phyloP scores from a whole-genome alignment of 768 basidiomycete genomes.

The Collybia sordida region DNA sequence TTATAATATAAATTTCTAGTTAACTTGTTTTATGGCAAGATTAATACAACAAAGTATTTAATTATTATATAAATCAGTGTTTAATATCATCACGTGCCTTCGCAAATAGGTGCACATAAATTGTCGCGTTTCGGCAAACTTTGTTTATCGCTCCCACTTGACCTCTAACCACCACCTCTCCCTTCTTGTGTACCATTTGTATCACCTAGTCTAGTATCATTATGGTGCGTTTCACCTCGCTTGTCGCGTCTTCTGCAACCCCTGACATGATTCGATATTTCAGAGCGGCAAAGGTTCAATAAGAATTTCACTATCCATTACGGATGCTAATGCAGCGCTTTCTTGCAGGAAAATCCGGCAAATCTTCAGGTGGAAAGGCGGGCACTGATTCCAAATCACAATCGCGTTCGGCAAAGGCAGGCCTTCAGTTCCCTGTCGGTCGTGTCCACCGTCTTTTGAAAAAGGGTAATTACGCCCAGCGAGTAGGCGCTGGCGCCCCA shows the following conservation, averaged over 20 bases:
- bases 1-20: neutral
- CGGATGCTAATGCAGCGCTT: constrained; percentile 5
- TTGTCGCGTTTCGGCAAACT: constrained; percentile 34
- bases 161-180: constrained; percentile 33
- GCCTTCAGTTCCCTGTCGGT: constrained; percentile 88
- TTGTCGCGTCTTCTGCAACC: neutral
- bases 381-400: constrained; percentile 53
- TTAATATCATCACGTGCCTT: constrained; percentile 27
- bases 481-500: constrained; percentile 87
- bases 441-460: constrained; percentile 90
- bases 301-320: neutral
- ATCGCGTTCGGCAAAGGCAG: constrained; percentile 74
- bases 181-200: constrained; percentile 16
- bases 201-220: constrained; percentile 14
- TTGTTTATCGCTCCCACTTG: constrained; percentile 34
- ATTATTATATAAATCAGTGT: constrained; percentile 1
- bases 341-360: constrained; percentile 52
- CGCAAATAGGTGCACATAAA: constrained; percentile 36
- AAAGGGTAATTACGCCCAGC: constrained; percentile 83
- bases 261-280: constrained; percentile 1
- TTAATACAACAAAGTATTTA: constrained; percentile 8
- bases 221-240: constrained; percentile 19
- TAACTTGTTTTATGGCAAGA: neutral
- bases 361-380: constrained; percentile 72
- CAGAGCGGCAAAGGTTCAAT: constrained; percentile 40